These are phyloP conservation scores for Iris macrosiphon DNA, from an alignment of 106 monocot genomes.

Conservation along the genomic window DNA sequence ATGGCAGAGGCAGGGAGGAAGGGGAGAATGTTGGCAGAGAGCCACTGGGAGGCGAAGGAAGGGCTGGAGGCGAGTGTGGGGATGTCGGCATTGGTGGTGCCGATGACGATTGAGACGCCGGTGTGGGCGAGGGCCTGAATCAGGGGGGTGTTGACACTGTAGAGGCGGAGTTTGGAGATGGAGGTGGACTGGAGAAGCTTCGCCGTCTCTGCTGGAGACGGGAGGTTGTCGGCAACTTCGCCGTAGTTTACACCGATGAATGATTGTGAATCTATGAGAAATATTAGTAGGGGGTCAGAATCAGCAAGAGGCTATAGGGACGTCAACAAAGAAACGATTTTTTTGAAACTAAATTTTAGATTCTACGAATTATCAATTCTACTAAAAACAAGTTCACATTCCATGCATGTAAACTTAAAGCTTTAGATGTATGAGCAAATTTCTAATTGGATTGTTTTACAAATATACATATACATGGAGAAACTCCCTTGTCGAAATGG, in stretches of 20 bases:
- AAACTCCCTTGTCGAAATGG: no score
- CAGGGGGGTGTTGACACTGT: slow-evolving; percentile 54
- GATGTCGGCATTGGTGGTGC: slow-evolving; percentile 68
- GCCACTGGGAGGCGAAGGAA: slow-evolving; percentile 45
- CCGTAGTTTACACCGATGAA: slow-evolving; percentile 86
- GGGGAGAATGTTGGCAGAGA: slow-evolving; percentile 61
- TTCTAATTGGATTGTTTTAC: no score
- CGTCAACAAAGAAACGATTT: no score
- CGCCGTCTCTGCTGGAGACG: slow-evolving; percentile 40
- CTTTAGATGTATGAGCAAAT: no score
- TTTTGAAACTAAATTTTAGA: no score
- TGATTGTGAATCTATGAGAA: slow-evolving; percentile 50
- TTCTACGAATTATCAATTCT: no score
- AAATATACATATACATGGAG: no score
- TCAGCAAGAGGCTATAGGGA: no score
- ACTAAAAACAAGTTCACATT: no score
- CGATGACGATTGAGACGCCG: slow-evolving; percentile 60
- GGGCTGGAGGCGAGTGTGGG: slow-evolving; percentile 54
- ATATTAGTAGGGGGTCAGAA: no score
- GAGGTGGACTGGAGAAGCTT: slow-evolving; percentile 52
- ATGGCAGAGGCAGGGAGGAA: slow-evolving; percentile 26
- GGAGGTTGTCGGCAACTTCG: slow-evolving; percentile 78
- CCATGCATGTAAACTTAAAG: no score
- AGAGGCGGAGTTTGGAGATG: slow-evolving; percentile 76
- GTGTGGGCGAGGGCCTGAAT: slow-evolving; percentile 54